Conservation (phyloP, 805 yeast species). For the Brettanomyces nanus region DNA sequence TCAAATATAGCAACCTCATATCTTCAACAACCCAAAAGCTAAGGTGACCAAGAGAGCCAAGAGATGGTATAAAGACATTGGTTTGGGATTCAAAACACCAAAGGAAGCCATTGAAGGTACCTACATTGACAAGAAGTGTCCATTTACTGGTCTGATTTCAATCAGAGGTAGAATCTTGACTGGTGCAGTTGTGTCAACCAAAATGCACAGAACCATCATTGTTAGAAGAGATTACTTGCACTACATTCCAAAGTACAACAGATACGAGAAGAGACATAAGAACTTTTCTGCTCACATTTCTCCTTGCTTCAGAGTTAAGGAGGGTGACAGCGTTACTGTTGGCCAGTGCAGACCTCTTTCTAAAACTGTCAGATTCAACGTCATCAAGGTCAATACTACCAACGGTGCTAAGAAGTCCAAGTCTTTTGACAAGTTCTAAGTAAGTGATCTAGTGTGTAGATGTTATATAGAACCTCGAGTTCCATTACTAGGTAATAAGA, state of each 20-base stretch:
- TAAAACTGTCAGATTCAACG: slow-evolving; percentile 99
- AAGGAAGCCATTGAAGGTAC: slow-evolving; percentile 96
- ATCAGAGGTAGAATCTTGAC: slow-evolving; percentile 99
- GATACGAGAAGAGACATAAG: slow-evolving; percentile 99
- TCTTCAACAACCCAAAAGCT: slow-evolving; percentile 99
- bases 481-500: no score
- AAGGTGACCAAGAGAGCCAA: slow-evolving; percentile 97
- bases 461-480: no score
- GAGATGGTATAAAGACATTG: slow-evolving; percentile 99
- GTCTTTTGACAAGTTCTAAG: slow-evolving; percentile 95
- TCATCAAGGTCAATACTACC: slow-evolving; percentile 61
- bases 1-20: slow-evolving; percentile 89
- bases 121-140: slow-evolving; percentile 99
- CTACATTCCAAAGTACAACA: slow-evolving; percentile 99
- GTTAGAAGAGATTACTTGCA: slow-evolving; percentile 99
- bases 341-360: slow-evolving; percentile 99
- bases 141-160: slow-evolving; percentile 93
- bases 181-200: slow-evolving; percentile 99
- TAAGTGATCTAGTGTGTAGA: slow-evolving; percentile 7
- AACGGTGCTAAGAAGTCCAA: slow-evolving; percentile 80
- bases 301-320: slow-evolving; percentile 99
- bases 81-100: slow-evolving; percentile 99
- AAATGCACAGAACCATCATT: slow-evolving; percentile 99
- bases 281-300: slow-evolving; percentile 99
- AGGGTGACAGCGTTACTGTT: slow-evolving; percentile 98